Evolutionary conservation across 352 stramenopile genomes (phyloP).

Genomic region (Phytophthora agathidicida): DNA sequence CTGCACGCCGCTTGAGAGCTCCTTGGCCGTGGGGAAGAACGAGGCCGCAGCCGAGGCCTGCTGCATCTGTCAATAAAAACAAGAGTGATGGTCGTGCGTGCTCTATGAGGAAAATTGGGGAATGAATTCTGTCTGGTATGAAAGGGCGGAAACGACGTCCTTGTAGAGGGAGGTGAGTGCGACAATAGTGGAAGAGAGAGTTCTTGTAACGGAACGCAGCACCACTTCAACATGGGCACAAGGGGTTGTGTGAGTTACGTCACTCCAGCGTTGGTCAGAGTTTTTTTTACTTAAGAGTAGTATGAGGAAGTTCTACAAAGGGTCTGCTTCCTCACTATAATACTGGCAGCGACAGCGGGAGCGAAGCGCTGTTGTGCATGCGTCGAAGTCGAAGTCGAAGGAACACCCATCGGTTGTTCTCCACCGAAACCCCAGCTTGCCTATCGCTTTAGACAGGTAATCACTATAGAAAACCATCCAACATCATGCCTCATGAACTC

Average conservation of each 20-base stretch:
- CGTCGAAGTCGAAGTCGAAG: too few species aligned
- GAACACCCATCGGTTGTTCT: too few species aligned
- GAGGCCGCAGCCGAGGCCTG: conserved; percentile 46
- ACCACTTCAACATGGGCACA: conserved; percentile 28
- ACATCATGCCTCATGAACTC: not conserved
- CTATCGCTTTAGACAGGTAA: conserved; percentile 12
- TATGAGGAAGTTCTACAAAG: too few species aligned
- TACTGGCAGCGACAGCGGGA: not conserved
- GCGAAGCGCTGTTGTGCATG: too few species aligned
- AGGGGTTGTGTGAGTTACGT: not conserved
- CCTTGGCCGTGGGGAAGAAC: conserved; percentile 88
- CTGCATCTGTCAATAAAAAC: conserved; percentile 35
- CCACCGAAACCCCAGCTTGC: not conserved
- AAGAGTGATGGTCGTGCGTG: conserved; percentile 25
- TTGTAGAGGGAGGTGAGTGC: conserved; percentile 22
- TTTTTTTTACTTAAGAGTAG: too few species aligned
- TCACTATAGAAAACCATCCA: not conserved
- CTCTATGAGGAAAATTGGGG: conserved; percentile 8
- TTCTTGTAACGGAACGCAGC: conserved; percentile 13
- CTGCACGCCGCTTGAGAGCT: conserved; percentile 82
- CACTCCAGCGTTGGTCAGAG: not conserved
- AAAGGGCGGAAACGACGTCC: conserved; percentile 15
- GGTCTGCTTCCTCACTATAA: too few species aligned
- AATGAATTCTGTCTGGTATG: conserved; percentile 16
- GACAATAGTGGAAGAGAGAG: conserved; percentile 18